Conservation (phyloP, 108 stramenopile genomes). For the Parmales sp. region DNA sequence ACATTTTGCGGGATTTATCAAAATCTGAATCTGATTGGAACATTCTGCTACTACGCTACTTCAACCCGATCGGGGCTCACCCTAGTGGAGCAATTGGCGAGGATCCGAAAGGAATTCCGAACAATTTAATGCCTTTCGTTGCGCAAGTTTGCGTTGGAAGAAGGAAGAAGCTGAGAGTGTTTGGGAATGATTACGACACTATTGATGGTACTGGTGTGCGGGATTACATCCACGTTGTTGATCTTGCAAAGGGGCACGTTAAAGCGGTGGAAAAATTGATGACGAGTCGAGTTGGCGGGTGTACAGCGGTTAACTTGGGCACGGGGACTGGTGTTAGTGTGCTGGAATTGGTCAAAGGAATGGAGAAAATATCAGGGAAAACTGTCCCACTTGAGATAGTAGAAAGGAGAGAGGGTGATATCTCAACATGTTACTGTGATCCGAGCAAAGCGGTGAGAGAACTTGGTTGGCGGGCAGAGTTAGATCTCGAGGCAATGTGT, state of each 20-base stretch:
- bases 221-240: constrained; percentile 99
- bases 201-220: constrained; percentile 94
- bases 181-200: constrained; percentile 96
- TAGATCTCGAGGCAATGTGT: constrained; percentile 86
- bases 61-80: constrained; percentile 99
- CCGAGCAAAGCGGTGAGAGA: constrained; percentile 57
- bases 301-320: constrained; percentile 88
- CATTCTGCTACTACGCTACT: constrained; percentile 85
- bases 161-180: constrained; percentile 78
- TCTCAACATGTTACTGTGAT: constrained; percentile 86
- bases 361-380: constrained; percentile 77
- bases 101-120: constrained; percentile 94
- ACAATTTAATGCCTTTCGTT: constrained; percentile 96
- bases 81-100: constrained; percentile 90
- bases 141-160: constrained; percentile 83
- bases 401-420: constrained; percentile 84
- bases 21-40: constrained; percentile 55
- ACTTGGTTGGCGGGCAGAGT: constrained; percentile 78
- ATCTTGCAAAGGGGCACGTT: constrained; percentile 92
- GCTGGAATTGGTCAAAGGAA: constrained; percentile 83
- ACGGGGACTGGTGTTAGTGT: constrained; percentile 89
- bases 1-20: constrained; percentile 83
- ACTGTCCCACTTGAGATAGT: constrained; percentile 77
- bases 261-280: constrained; percentile 80
- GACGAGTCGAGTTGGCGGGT: constrained; percentile 42